Conservation (phyloP, 2,329 filamentous ascomycete species). For the Chaetomiaceae sp. region DNA sequence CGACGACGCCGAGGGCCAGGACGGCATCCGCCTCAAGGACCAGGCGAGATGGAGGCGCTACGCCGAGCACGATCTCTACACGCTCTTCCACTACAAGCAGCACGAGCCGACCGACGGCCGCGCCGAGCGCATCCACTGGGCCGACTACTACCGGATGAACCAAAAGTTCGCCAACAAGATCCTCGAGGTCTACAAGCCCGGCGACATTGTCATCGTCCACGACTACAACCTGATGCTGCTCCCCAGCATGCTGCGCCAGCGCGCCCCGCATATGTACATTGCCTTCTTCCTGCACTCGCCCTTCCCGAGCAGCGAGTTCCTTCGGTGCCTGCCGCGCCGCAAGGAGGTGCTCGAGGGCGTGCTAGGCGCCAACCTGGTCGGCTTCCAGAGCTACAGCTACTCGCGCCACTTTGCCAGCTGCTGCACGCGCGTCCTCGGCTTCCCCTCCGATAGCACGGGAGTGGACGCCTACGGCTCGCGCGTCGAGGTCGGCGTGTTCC, state of each 20-base stretch:
- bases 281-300: conserved; percentile 92
- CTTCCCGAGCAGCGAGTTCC: conserved; percentile 93
- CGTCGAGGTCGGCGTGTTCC: conserved; percentile 88
- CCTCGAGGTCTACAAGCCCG: conserved; percentile 82
- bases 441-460: conserved; percentile 77
- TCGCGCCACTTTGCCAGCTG: conserved; percentile 92
- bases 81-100: conserved; percentile 93
- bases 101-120: conserved; percentile 84
- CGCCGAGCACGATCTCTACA: conserved; percentile 87
- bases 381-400: conserved; percentile 94
- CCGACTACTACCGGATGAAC: conserved; percentile 91
- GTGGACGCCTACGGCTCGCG: conserved; percentile 86
- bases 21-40: conserved; percentile 72
- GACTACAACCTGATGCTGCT: conserved; percentile 92
- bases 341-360: conserved; percentile 90
- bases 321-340: conserved; percentile 79
- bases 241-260: conserved; percentile 81
- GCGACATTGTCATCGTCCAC: conserved; percentile 87
- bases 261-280: conserved; percentile 84
- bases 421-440: conserved; percentile 86
- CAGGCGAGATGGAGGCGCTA: conserved; percentile 85
- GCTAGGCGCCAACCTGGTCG: conserved; percentile 85
- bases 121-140: conserved; percentile 77
- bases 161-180: conserved; percentile 88
- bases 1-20: conserved; percentile 66